Evolutionary conservation across 2,329 filamentous ascomycete species (phyloP), one percentile per base, ranked within the genome.

Genomic region (Fusarium succisae): DNA sequence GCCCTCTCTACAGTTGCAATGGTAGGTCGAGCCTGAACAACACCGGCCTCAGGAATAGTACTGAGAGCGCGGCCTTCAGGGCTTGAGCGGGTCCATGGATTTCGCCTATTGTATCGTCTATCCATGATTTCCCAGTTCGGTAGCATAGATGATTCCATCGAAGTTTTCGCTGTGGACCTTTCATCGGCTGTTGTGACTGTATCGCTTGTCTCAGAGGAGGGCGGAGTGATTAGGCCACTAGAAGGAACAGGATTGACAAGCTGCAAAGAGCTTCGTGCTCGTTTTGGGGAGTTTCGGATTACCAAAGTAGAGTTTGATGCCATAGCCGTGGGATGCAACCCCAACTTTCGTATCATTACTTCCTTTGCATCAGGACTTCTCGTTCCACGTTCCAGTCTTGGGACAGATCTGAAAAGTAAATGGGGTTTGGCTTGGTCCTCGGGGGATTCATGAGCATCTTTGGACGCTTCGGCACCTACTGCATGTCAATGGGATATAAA

Each of bases 1-100:
- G 92, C 90, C 69, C 89, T 91, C 83, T 98, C 96, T 1, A 94
- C 92, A 0, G 95, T 97, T 32, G 77, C 50, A 17, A 84, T 79
- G 1, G 83, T 83, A 8, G 83, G 83, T 39, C 75, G 76, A 15
- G 77, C 70, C 15, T 72, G 72, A 39, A 78, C 64, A 4, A 72
- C 62, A 8, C 73, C 69, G n/a, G 74, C 71, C 58, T 83, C 82
- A 15, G 80, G 79, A 28, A 84, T 84, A 38, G 82, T 84, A 26
- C 77, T 79, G 37, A 84, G 69, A 14, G 77, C 77, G 35, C 75
- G 76, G 9, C 80, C 80, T 62, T 83, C 82, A 10, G 81, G 81
- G 26, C 79, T 83, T 15, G 82, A 83, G 48, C 79, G 79, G n/a
- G 80, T 81, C 79, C 82, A 82, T 15, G 78, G 81, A 50, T 80